These are phyloP conservation scores for Voacanga thouarsii DNA, from an alignment of 257 asterid genomes.

Conservation along the genomic window DNA sequence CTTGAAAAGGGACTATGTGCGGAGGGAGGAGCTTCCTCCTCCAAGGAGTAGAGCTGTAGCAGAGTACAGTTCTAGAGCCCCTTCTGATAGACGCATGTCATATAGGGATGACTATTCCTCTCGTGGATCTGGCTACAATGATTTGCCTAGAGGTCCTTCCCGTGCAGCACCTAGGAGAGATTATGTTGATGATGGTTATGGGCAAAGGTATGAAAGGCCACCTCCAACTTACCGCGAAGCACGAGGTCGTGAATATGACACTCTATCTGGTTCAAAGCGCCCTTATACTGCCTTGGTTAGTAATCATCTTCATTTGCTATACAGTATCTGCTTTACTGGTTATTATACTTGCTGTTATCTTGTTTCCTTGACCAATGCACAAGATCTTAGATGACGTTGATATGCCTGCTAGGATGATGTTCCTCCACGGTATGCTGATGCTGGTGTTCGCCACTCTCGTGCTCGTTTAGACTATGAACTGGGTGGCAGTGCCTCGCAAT, in stretches of 20 bases:
- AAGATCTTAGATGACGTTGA: slow-evolving; percentile 21
- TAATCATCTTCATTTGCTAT: not conserved
- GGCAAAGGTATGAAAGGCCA: slow-evolving; percentile 82
- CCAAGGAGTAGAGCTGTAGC: slow-evolving; percentile 74
- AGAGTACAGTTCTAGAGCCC: slow-evolving; percentile 58
- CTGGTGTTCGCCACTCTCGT: slow-evolving; percentile 86
- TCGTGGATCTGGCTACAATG: slow-evolving; percentile 74
- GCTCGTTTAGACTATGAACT: slow-evolving; percentile 83
- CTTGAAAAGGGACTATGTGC: slow-evolving; percentile 72
- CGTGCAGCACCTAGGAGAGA: slow-evolving; percentile 67
- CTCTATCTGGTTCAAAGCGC: slow-evolving; percentile 88
- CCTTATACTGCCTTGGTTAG: slow-evolving; percentile 67
- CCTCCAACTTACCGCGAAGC: slow-evolving; percentile 72
- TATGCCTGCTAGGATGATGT: slow-evolving; percentile 59
- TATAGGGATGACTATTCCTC: slow-evolving; percentile 78
- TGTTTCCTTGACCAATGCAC: not conserved
- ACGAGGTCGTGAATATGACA: slow-evolving; percentile 68
- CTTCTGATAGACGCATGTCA: slow-evolving; percentile 65
- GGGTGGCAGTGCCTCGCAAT: slow-evolving; percentile 70
- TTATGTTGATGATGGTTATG: slow-evolving; percentile 78
- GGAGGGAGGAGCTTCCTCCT: slow-evolving; percentile 62
- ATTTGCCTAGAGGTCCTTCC: slow-evolving; percentile 67
- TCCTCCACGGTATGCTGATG: slow-evolving; percentile 78
- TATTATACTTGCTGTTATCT: not conserved
- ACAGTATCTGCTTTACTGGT: not conserved